phyloP scores from a whole-genome alignment of 176 grass and related monocot species.

The Cenchrus purpureus region DNA sequence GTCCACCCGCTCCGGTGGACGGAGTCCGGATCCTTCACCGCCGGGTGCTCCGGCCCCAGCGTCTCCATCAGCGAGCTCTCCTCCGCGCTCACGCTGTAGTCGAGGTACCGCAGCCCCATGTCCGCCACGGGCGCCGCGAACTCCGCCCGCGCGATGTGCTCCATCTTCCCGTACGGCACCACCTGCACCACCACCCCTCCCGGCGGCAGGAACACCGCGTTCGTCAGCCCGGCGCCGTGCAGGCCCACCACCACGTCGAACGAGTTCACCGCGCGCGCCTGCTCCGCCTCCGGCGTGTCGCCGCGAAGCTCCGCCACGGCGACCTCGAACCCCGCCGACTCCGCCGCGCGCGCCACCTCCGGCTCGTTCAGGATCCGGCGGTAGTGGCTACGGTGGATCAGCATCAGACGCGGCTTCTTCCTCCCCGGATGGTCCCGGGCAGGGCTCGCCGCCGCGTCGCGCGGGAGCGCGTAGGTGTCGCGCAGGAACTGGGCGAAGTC shows the following conservation, averaged over 20 bases:
- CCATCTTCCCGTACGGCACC: conserved; percentile 79
- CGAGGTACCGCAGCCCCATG: conserved; percentile 64
- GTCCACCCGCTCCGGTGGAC: conserved; percentile 68
- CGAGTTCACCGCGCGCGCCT: conserved; percentile 67
- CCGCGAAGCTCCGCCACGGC: conserved; percentile 41
- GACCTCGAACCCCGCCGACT: conserved; percentile 68
- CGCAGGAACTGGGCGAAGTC: conserved; percentile 66
- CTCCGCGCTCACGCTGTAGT: conserved; percentile 66
- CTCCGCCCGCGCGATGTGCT: conserved; percentile 54
- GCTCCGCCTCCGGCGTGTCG: conserved; percentile 35
- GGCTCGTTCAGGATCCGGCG: conserved; percentile 55
- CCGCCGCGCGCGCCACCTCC: conserved; percentile 52
- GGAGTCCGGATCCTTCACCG: conserved; percentile 59
- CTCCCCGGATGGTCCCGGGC: not conserved
- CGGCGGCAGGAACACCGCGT: conserved; percentile 73
- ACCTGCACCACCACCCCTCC: conserved; percentile 74
- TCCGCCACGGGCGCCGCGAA: conserved; percentile 54
- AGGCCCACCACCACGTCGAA: conserved; percentile 76
- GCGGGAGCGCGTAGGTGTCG: conserved; percentile 52
- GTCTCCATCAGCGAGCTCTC: conserved; percentile 75
- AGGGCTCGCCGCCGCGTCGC: conserved; percentile 23
- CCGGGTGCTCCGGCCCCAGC: conserved; percentile 64
- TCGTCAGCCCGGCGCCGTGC: conserved; percentile 80
- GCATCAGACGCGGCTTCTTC: conserved; percentile 61
- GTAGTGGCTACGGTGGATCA: conserved; percentile 57